Conservation (phyloP, 768 basidiomycete species). For the Clitopilus passeckerianus region DNA sequence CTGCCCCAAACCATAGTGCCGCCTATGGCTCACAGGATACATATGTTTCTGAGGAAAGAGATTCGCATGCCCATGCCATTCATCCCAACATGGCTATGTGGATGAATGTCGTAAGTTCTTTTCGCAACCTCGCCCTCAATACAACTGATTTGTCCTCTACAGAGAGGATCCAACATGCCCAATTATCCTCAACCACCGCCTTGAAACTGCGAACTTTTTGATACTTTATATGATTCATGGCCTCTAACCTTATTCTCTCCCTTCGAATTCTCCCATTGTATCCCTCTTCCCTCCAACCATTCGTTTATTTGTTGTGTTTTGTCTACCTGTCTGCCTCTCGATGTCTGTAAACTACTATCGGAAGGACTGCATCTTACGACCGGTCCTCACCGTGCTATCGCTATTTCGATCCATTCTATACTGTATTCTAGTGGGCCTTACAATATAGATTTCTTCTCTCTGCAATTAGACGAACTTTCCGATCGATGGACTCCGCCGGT, state of each 20-base stretch:
- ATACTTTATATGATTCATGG: too few relatives aligned
- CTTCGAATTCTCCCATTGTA: not conserved
- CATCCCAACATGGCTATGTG: constrained; percentile 24
- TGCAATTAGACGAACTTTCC: not conserved
- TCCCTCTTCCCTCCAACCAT: not conserved
- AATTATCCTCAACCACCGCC: not conserved
- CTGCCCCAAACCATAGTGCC: constrained; percentile 31
- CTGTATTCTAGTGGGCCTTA: not conserved
- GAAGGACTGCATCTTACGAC: not conserved
- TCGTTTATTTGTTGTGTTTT: not conserved
- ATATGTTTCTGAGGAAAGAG: constrained; percentile 69
- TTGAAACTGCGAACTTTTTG: not conserved
- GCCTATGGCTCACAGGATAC: constrained; percentile 54
- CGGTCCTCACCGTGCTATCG: too few relatives aligned
- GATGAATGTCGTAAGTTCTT: constrained; percentile 39
- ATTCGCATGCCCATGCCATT: constrained; percentile 21
- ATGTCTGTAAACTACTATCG: not conserved
- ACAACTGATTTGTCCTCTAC: not conserved
- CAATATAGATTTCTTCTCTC: not conserved
- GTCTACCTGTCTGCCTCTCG: not conserved
- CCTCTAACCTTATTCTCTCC: not conserved
- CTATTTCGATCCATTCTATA: not conserved
- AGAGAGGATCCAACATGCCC: not conserved
- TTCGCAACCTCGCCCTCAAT: not conserved
- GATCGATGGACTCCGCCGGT: not conserved